These are phyloP conservation scores for Candida maltosa DNA, from an alignment of 805 yeast genomes.

Conservation along the genomic window DNA sequence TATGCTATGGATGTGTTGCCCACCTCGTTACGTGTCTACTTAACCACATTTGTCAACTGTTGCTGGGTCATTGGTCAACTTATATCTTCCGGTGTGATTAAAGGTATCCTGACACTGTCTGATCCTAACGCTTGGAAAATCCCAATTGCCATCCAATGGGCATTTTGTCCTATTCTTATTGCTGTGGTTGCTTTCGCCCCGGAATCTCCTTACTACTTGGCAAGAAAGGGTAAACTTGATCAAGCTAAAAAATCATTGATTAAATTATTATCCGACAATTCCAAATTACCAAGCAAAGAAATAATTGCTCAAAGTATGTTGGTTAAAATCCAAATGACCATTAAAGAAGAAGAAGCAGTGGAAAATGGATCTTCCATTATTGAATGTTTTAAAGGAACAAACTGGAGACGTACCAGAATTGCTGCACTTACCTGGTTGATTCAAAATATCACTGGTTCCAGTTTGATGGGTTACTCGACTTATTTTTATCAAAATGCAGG, in stretches of 20 bases:
- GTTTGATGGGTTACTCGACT: slow-evolving; percentile 48
- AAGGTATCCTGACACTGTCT: slow-evolving; percentile 24
- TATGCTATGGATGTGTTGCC: slow-evolving; percentile 63
- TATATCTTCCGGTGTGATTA: slow-evolving; percentile 49
- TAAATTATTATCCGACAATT: slow-evolving; percentile 32
- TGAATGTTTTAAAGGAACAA: slow-evolving; percentile 48
- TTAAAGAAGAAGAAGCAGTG: slow-evolving; percentile 31
- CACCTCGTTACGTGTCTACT: slow-evolving; percentile 44
- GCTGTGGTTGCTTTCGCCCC: slow-evolving; percentile 48
- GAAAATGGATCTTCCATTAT: slow-evolving; percentile 19
- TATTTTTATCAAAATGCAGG: slow-evolving; percentile 53
- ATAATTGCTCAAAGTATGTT: slow-evolving; percentile 38
- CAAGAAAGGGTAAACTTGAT: slow-evolving; percentile 34
- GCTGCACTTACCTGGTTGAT: slow-evolving; percentile 42
- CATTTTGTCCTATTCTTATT: slow-evolving; percentile 48
- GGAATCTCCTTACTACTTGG: slow-evolving; percentile 59
- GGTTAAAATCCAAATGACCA: slow-evolving; percentile 44
- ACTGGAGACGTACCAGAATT: slow-evolving; percentile 50
- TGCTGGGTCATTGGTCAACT: slow-evolving; percentile 60
- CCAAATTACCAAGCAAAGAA: slow-evolving; percentile 29
- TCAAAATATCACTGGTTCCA: slow-evolving; percentile 46
- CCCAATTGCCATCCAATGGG: slow-evolving; percentile 62
- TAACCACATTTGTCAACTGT: slow-evolving; percentile 48
- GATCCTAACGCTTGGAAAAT: slow-evolving; percentile 44
- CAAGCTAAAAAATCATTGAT: slow-evolving; percentile 42